A percentile compares a stretch with the other conserved stretches of the same genome.
Evolutionary conservation across 306 rosid genomes (phyloP).

Genomic region (Rosa lucieae): DNA sequence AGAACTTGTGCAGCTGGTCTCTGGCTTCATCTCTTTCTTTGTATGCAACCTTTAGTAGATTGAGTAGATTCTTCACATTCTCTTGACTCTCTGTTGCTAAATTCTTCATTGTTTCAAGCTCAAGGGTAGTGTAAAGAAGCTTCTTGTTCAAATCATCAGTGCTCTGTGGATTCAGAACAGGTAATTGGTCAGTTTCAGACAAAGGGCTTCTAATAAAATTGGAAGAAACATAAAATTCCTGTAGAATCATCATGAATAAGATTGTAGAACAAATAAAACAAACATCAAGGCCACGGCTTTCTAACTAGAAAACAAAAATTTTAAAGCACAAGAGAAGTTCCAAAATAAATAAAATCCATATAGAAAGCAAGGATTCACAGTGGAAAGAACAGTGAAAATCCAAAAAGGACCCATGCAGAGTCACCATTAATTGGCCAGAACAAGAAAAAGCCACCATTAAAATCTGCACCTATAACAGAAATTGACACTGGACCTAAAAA

Average conservation of each 20-base stretch:
- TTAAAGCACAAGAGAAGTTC: neutral
- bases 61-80: slow-evolving; percentile 29
- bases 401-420: slow-evolving; percentile 6
- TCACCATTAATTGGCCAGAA: neutral
- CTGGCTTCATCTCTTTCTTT: slow-evolving; percentile 70
- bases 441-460: slow-evolving; percentile 2
- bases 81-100: slow-evolving; percentile 41
- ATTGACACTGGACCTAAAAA: slow-evolving; percentile 6
- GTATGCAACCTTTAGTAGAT: slow-evolving; percentile 38
- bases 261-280: neutral
- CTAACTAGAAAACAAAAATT: neutral
- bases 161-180: slow-evolving; percentile 39
- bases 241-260: neutral
- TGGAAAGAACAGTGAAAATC: slow-evolving; percentile 21
- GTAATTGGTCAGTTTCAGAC: slow-evolving; percentile 6
- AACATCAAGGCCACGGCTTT: neutral
- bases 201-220: neutral
- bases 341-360: neutral
- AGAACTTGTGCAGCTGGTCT: slow-evolving; percentile 42
- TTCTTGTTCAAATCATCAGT: slow-evolving; percentile 50
- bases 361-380: slow-evolving; percentile 19
- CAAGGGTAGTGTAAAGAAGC: slow-evolving; percentile 33
- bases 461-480: slow-evolving; percentile 12
- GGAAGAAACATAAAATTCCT: too few species aligned
- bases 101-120: slow-evolving; percentile 41